Base-by-base conservation (phyloP, 2,329 filamentous ascomycete genomes). In the Beauveria australis region DNA sequence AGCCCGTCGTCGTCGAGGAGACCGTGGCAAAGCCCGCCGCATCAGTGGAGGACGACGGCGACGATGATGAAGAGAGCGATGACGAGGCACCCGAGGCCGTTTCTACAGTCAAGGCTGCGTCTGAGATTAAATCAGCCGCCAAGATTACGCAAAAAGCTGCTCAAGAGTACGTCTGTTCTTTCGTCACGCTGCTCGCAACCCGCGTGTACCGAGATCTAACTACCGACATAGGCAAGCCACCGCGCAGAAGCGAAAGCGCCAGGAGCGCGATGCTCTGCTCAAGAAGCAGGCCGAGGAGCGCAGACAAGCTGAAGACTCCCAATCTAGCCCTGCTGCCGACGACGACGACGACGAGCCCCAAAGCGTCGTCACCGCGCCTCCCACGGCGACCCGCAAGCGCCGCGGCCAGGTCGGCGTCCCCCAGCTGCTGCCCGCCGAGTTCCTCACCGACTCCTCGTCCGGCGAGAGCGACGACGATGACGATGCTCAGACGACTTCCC, bases 21-120 rank as follows among this genome's bases (percentile, higher is more conserved):
- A 47, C 65, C 10, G 58, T 46, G 26, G 14, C 44, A 40, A 41
- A 43, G 30, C 63, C 61, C 9, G 57, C 60, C 14, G 64, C 65
- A 18, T 60, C 65, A 1, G 67, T 70, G 18, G 66, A 70, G 4
- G 72, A 74, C 1, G 73, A 74, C 3, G 73, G 74, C 2, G 74
- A 75, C 3, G 71, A 74, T 8, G 74, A 74, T 1, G 76, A 77
- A 3, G 74, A 75, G 12, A 78, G 77, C 47, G 80, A 82, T 48
- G 81, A 84, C 57, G 81, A 80, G 53, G 81, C 81, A 0, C 82
- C 82, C 9, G 83, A 85, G 69, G 82, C 80, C 3, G 77, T 85
- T n/a, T 84, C 82, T 0, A 81, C 81, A 1, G 70, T 72, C 14
- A 75, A 75, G 53, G 80, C 77, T 3, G 81, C 80, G 1, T 75